phyloP scores from a whole-genome alignment of 2,329 filamentous ascomycete species.

The Coniochaeta ligniaria region DNA sequence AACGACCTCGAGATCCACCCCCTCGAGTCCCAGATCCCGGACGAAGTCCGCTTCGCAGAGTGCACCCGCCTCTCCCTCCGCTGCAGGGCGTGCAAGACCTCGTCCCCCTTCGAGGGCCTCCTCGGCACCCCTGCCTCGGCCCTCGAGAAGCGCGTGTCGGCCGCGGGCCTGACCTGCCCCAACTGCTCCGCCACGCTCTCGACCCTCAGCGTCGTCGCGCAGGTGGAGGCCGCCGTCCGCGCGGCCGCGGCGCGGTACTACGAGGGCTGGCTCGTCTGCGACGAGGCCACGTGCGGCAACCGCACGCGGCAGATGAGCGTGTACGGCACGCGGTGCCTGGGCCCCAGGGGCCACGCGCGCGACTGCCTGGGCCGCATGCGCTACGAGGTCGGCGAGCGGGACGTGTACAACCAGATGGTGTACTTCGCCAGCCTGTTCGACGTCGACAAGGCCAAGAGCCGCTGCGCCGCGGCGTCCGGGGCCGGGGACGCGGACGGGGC shows the following conservation, averaged over 20 bases:
- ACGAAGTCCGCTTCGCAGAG: slow-evolving; percentile 80
- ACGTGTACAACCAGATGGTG: slow-evolving; percentile 88
- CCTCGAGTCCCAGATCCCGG: slow-evolving; percentile 88
- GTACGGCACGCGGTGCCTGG: slow-evolving; percentile 83
- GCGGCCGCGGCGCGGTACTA: slow-evolving; percentile 78
- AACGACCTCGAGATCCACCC: slow-evolving; percentile 74
- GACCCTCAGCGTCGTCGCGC: slow-evolving; percentile 71
- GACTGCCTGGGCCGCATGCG: slow-evolving; percentile 84
- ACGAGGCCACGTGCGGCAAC: slow-evolving; percentile 79
- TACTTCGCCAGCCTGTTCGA: slow-evolving; percentile 85
- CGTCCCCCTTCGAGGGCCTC: slow-evolving; percentile 72
- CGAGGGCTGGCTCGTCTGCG: slow-evolving; percentile 83
- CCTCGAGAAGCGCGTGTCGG: slow-evolving; percentile 48
- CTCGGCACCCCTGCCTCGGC: slow-evolving; percentile 30
- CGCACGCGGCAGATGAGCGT: slow-evolving; percentile 90
- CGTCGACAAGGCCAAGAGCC: slow-evolving; percentile 72
- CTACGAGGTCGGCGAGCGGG: slow-evolving; percentile 82
- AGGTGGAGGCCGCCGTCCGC: slow-evolving; percentile 80
- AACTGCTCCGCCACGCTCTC: slow-evolving; percentile 59
- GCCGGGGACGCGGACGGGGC: slow-evolving; percentile 35
- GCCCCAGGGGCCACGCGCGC: slow-evolving; percentile 74
- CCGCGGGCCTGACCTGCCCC: slow-evolving; percentile 69
- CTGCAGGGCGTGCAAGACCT: slow-evolving; percentile 72
- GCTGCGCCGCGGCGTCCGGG: slow-evolving; percentile 3
- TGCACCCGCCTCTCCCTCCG: slow-evolving; percentile 69